phyloP scores from a whole-genome alignment of 2,329 filamentous ascomycete genomes.

The Biscogniauxia sp. region DNA sequence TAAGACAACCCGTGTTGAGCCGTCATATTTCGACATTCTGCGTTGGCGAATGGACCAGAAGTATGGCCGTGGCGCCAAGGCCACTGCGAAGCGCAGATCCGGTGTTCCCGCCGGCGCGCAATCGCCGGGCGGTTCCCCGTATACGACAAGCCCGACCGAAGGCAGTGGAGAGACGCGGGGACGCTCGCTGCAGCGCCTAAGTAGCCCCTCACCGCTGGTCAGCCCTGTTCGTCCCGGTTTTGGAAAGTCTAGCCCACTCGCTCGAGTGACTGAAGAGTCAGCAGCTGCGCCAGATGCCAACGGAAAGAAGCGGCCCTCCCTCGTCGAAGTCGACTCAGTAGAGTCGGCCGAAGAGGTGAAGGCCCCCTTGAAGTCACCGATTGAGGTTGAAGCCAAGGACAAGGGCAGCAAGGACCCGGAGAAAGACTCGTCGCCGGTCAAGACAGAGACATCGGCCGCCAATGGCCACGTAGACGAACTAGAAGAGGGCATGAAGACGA shows the following conservation, averaged over 20 bases:
- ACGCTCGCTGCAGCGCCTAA: constrained; percentile 68
- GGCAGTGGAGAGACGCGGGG: constrained; percentile 61
- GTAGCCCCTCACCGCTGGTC: constrained; percentile 58
- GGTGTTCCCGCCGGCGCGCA: constrained; percentile 41
- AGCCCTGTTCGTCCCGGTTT: constrained; percentile 65
- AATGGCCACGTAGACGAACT: constrained; percentile 44
- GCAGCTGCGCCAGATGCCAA: constrained; percentile 34
- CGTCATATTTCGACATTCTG: constrained; percentile 89
- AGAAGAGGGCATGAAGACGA: constrained; percentile 59
- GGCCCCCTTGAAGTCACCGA: constrained; percentile 43
- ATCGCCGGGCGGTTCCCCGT: constrained; percentile 55
- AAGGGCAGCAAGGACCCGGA: constrained; percentile 23
- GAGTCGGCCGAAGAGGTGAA: constrained; percentile 55
- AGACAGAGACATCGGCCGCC: constrained; percentile 21
- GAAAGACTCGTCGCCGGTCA: constrained; percentile 24
- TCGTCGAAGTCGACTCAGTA: constrained; percentile 54
- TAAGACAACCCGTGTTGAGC: constrained; percentile 84
- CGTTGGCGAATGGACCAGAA: constrained; percentile 96
- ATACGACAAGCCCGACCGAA: constrained; percentile 64
- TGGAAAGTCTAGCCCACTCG: constrained; percentile 69
- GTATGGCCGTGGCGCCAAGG: constrained; percentile 63
- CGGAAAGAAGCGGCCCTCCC: constrained; percentile 44
- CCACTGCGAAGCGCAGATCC: constrained; percentile 52
- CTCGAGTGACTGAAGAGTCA: constrained; percentile 70
- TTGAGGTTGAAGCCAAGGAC: constrained; percentile 36